Evolutionary conservation across 371 early-diverging fungal genomes (phyloP).

Genomic region (Batkoa obscura): DNA sequence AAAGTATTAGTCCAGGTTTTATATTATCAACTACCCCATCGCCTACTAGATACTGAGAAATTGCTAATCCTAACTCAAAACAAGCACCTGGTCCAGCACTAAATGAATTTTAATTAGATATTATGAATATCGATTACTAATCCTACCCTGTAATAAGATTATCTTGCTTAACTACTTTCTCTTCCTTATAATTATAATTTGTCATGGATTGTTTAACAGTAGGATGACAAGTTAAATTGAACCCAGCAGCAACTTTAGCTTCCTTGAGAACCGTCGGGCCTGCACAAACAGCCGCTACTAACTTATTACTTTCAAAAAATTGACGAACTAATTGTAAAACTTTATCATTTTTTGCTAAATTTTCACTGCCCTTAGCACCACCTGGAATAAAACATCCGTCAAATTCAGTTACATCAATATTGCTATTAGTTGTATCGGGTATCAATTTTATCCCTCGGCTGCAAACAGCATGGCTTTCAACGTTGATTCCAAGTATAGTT

Average conservation of each 20-base stretch:
- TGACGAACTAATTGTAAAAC: slow-evolving; percentile 32
- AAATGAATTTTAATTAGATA: not conserved
- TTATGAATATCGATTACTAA: slow-evolving; percentile 6
- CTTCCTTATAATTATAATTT: slow-evolving; percentile 46
- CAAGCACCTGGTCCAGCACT: slow-evolving; percentile 80
- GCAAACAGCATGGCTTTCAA: slow-evolving; percentile 21
- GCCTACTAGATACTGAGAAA: slow-evolving; percentile 46
- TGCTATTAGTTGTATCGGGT: slow-evolving; percentile 27
- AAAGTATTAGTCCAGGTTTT: not conserved
- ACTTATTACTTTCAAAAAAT: slow-evolving; percentile 30
- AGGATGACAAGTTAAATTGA: slow-evolving; percentile 60
- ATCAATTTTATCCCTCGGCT: slow-evolving; percentile 48
- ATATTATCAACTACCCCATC: slow-evolving; percentile 22
- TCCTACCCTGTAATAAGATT: slow-evolving; percentile 38
- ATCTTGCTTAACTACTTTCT: slow-evolving; percentile 57
- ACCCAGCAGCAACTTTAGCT: slow-evolving; percentile 27
- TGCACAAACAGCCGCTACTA: slow-evolving; percentile 70
- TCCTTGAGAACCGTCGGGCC: slow-evolving; percentile 37
- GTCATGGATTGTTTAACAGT: slow-evolving; percentile 38
- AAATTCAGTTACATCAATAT: slow-evolving; percentile 13
- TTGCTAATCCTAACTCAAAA: slow-evolving; percentile 60
- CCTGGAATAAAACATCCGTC: slow-evolving; percentile 67
- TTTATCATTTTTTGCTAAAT: slow-evolving; percentile 27
- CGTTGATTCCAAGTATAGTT: slow-evolving; percentile 40
- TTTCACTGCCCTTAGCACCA: slow-evolving; percentile 47